A percentile compares a stretch with the other conserved stretches of the same genome.
phyloP scores from a whole-genome alignment of 1,139 yeast genomes.

The Pichia sp. region DNA sequence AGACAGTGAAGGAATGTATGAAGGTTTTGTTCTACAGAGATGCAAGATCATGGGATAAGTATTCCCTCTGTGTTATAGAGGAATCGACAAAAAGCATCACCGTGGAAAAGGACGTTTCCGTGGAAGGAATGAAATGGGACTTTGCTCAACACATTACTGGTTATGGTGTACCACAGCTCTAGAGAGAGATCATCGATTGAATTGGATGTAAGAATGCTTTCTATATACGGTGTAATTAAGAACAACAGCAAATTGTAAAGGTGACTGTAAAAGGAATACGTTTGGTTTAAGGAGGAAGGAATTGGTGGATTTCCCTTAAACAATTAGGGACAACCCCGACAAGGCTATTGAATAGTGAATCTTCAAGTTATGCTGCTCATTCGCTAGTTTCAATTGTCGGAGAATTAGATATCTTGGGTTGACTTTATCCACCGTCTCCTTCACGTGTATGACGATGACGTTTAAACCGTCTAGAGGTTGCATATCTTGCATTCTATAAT shows the following conservation, averaged over 20 bases:
- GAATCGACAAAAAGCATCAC: conserved; percentile 52
- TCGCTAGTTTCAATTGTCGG: conserved; percentile 39
- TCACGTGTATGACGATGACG: conserved; percentile 65
- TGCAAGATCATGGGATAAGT: conserved; percentile 87
- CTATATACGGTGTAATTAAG: too few species aligned
- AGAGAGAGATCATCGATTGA: too few species aligned
- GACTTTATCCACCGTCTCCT: conserved; percentile 36
- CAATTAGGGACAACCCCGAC: conserved; percentile 39
- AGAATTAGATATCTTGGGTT: conserved; percentile 56
- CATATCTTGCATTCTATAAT: conserved; percentile 7
- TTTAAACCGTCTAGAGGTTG: conserved; percentile 42
- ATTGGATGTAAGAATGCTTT: too few species aligned
- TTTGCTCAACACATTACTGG: conserved; percentile 88
- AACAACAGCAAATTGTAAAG: too few species aligned
- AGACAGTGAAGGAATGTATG: conserved; percentile 78
- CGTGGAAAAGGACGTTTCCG: conserved; percentile 57
- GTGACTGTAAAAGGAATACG: too few species aligned
- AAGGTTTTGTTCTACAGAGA: conserved; percentile 93
- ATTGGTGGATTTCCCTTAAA: too few species aligned
- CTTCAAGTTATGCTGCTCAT: conserved; percentile 31
- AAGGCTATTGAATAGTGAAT: conserved; percentile 45
- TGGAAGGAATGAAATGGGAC: conserved; percentile 81
- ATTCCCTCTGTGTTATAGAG: conserved; percentile 68
- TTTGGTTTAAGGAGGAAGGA: too few species aligned
- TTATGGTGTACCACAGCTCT: conserved; percentile 49